Evolutionary conservation across 768 basidiomycete species (phyloP).

Genomic region (Thelephora ganbajun): DNA sequence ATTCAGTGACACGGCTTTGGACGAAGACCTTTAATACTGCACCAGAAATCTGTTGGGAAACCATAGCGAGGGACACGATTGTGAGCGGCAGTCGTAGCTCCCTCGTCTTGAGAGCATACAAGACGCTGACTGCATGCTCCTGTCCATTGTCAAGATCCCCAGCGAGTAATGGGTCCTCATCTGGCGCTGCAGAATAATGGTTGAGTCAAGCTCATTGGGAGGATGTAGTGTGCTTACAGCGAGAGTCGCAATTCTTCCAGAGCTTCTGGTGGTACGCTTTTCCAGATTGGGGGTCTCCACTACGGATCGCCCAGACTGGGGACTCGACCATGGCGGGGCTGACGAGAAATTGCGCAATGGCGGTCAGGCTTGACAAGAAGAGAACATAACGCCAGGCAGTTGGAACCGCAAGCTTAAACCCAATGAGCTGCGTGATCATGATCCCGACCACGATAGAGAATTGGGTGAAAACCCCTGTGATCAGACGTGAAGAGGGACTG

Average conservation of each 20-base stretch:
- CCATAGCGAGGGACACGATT: constrained; percentile 58
- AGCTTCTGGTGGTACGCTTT: constrained; percentile 30
- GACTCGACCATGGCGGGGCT: constrained; percentile 51
- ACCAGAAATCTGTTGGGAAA: constrained; percentile 73
- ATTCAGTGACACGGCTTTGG: background rate
- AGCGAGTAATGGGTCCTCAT: constrained; percentile 12
- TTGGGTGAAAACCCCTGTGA: constrained; percentile 64
- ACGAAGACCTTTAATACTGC: constrained; percentile 6
- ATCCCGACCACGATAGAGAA: constrained; percentile 77
- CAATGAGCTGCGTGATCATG: constrained; percentile 72
- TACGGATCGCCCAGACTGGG: constrained; percentile 47
- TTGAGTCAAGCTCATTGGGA: background rate
- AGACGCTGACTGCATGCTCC: constrained; percentile 29
- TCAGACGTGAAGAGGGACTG: too few relatives aligned
- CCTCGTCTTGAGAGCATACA: constrained; percentile 30
- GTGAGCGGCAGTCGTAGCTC: constrained; percentile 51
- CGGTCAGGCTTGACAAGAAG: constrained; percentile 42
- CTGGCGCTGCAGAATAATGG: constrained; percentile 3
- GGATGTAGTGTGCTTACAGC: background rate
- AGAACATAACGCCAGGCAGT: constrained; percentile 61
- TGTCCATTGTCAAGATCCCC: constrained; percentile 12
- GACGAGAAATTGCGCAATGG: constrained; percentile 40
- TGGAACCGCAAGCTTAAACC: constrained; percentile 56
- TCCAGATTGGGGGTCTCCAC: constrained; percentile 35
- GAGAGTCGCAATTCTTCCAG: constrained; percentile 30